phyloP scores from a whole-genome alignment of 2,329 filamentous ascomycete genomes.

The Penicillium fuscoglaucum region DNA sequence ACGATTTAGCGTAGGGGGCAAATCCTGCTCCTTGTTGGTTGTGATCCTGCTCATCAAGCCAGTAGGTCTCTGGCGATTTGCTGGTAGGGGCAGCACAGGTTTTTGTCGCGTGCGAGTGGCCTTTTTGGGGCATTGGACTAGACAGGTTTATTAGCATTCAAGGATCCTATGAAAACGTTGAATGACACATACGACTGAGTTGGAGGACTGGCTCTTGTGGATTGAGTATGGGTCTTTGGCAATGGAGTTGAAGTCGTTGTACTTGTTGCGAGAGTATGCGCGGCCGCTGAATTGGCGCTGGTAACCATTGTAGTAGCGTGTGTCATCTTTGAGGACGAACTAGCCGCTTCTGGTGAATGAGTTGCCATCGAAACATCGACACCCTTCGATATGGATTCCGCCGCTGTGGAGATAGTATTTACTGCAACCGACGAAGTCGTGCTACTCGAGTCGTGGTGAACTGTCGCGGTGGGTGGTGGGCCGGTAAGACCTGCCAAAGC shows the following conservation, averaged over 20 bases:
- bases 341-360: background rate
- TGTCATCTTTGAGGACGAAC: background rate
- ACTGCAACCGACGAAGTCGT: background rate
- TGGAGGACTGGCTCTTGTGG: background rate
- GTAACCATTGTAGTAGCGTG: background rate
- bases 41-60: constrained; percentile 31
- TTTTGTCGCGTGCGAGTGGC: constrained; percentile 8
- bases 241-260: background rate
- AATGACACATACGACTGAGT: background rate
- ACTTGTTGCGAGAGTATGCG: background rate
- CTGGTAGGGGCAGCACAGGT: constrained; percentile 17
- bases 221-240: background rate
- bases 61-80: constrained; percentile 17
- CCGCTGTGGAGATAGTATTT: background rate
- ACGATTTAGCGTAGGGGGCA: constrained; percentile 22
- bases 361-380: background rate
- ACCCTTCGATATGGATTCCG: no score
- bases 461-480: background rate
- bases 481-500: constrained; percentile 2
- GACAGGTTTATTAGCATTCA: background rate
- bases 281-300: no score
- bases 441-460: background rate
- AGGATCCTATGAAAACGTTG: background rate
- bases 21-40: constrained; percentile 24
- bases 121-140: background rate